phyloP scores from a whole-genome alignment of 768 basidiomycete genomes.

The Xanthoconium stramineum region DNA sequence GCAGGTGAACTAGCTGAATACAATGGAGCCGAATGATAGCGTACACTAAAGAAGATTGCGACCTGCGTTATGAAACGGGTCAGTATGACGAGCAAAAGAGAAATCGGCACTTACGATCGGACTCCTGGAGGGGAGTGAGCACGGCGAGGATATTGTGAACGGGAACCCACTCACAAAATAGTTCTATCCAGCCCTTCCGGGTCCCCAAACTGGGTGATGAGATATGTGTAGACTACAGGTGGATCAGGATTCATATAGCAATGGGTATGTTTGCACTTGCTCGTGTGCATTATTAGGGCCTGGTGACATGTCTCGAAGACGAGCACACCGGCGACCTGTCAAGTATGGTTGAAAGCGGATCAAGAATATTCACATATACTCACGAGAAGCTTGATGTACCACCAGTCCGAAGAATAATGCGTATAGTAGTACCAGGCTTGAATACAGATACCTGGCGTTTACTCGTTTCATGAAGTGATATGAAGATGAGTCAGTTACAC shows the following conservation, averaged over 20 bases:
- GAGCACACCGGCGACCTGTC: conserved; percentile 49
- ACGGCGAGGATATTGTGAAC: neutral
- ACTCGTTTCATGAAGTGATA: neutral
- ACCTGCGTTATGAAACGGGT: conserved; percentile 30
- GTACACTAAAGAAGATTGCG: conserved; percentile 39
- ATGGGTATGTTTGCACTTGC: conserved; percentile 25
- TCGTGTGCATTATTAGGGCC: conserved; percentile 48
- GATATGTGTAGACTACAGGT: conserved; percentile 44
- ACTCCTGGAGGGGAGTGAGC: conserved; percentile 19
- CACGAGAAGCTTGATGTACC: conserved; percentile 47
- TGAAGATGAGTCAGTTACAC: conserved; percentile 1
- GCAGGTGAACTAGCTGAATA: neutral
- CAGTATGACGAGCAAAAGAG: conserved; percentile 1
- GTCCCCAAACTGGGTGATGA: conserved; percentile 36
- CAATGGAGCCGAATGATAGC: neutral
- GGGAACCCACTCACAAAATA: conserved; percentile 38
- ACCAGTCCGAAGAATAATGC: conserved; percentile 46
- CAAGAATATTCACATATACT: conserved; percentile 9
- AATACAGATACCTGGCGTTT: conserved; percentile 45
- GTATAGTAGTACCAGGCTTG: conserved; percentile 56
- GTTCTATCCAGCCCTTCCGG: conserved; percentile 27
- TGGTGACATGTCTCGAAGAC: conserved; percentile 53
- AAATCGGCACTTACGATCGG: conserved; percentile 13
- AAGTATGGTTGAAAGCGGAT: neutral
- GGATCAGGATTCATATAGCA: neutral